These are phyloP conservation scores for Lactuca saligna DNA, from an alignment of 129 eudicot species.

Conservation along the genomic window DNA sequence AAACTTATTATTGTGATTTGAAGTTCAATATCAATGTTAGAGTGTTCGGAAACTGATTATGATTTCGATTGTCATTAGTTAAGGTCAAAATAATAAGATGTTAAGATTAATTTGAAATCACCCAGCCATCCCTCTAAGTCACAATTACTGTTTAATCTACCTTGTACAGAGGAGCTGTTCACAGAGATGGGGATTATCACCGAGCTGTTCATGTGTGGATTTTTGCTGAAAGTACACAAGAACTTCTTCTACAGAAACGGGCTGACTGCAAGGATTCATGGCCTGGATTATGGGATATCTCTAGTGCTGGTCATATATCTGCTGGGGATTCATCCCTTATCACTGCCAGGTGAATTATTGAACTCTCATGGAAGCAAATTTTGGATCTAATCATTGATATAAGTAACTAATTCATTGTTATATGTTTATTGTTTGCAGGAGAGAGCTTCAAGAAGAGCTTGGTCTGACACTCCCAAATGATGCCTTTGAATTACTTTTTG, in stretches of 20 bases:
- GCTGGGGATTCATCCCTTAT: constrained; percentile 88
- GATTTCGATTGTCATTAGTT: background rate
- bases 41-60: background rate
- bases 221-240: constrained; percentile 78
- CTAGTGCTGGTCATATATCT: constrained; percentile 95
- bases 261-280: constrained; percentile 92
- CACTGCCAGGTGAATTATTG: constrained; percentile 54
- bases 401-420: background rate
- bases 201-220: constrained; percentile 98
- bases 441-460: constrained; percentile 98
- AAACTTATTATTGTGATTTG: constrained; percentile 7
- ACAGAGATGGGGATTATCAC: constrained; percentile 88
- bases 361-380: constrained; percentile 1
- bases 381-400: background rate
- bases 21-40: background rate
- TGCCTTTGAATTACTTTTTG: constrained; percentile 85
- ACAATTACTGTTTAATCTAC: background rate
- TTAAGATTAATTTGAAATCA: background rate
- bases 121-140: background rate
- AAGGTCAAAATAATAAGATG: background rate
- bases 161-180: constrained; percentile 62
- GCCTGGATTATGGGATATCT: constrained; percentile 94
- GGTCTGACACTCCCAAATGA: constrained; percentile 79
- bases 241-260: constrained; percentile 77
- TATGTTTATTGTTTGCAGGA: constrained; percentile 55